These are phyloP conservation scores for Elaeis oleifera DNA, from an alignment of 202 grass and related monocot genomes.

Conservation along the genomic window DNA sequence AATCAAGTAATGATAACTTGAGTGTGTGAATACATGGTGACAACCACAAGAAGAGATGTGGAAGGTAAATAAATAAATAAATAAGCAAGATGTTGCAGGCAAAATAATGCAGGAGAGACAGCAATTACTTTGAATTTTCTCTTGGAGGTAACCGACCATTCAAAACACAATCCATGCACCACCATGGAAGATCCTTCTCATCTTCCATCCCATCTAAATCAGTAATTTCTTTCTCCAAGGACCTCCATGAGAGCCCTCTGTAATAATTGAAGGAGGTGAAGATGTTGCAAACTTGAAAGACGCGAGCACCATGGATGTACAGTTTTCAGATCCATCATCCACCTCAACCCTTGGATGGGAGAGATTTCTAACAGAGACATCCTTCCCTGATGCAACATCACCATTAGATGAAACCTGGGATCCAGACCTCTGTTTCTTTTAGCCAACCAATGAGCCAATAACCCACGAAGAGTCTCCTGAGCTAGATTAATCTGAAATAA, in stretches of 20 bases:
- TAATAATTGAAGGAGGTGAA: slow-evolving; percentile 82
- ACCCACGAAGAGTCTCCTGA: slow-evolving; percentile 87
- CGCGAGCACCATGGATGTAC: slow-evolving; percentile 38
- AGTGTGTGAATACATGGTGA: neutral
- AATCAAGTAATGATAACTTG: too few species aligned
- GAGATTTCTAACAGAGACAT: slow-evolving; percentile 44
- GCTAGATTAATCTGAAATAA: slow-evolving; percentile 85
- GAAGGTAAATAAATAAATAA: neutral
- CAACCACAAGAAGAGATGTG: neutral
- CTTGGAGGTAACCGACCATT: slow-evolving; percentile 61
- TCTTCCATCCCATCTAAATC: slow-evolving; percentile 88
- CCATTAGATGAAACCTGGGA: slow-evolving; percentile 49
- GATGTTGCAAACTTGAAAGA: slow-evolving; percentile 77
- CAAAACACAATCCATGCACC: slow-evolving; percentile 71
- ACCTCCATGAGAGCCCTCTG: slow-evolving; percentile 69
- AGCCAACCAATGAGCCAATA: slow-evolving; percentile 62
- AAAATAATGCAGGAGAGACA: neutral
- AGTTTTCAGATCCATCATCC: slow-evolving; percentile 53
- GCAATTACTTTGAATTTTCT: slow-evolving; percentile 87
- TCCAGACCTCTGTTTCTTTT: slow-evolving; percentile 52
- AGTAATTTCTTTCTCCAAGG: slow-evolving; percentile 90
- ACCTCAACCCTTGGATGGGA: slow-evolving; percentile 54
- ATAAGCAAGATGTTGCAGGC: neutral
- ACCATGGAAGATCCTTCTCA: slow-evolving; percentile 80
- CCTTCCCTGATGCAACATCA: slow-evolving; percentile 45